A percentile compares a stretch with the other conserved stretches of the same genome.
Evolutionary conservation across 2,329 filamentous ascomycete genomes (phyloP).

Genomic region (Aspergillus fumigatiaffinis): DNA sequence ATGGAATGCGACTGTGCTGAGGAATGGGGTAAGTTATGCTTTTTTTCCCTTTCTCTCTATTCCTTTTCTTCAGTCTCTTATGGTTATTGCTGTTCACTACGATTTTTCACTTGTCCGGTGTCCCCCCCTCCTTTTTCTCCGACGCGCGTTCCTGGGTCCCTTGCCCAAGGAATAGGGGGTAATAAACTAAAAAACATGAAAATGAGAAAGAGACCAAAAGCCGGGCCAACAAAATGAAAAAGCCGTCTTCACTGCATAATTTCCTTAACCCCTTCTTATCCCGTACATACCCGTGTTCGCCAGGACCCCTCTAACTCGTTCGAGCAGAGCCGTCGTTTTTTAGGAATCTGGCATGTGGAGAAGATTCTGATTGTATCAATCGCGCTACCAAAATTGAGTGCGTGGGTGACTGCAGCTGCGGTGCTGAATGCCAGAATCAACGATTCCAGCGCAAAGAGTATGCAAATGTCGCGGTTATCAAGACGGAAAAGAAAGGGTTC

Average conservation of each 20-base stretch:
- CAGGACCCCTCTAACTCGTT: conserved; percentile 28
- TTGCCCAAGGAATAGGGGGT: background rate
- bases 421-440: conserved; percentile 84
- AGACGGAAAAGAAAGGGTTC: conserved; percentile 96
- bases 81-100: conserved; percentile 1
- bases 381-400: conserved; percentile 98
- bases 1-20: conserved; percentile 93
- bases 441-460: conserved; percentile 89
- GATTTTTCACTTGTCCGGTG: background rate
- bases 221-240: no score
- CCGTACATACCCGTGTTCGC: background rate
- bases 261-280: background rate
- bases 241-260: background rate
- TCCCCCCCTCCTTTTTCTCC: background rate
- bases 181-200: background rate
- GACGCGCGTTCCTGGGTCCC: background rate
- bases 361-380: conserved; percentile 98
- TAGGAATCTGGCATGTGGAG: conserved; percentile 80
- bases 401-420: conserved; percentile 80
- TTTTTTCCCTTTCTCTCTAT: conserved; percentile 14
- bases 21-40: conserved; percentile 75
- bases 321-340: conserved; percentile 47
- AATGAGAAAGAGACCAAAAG: background rate
- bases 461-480: conserved; percentile 88
- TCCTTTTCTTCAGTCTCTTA: conserved; percentile 18